Conservation (phyloP, 345 rosid genomes). For the Carallia pectinifolia region DNA sequence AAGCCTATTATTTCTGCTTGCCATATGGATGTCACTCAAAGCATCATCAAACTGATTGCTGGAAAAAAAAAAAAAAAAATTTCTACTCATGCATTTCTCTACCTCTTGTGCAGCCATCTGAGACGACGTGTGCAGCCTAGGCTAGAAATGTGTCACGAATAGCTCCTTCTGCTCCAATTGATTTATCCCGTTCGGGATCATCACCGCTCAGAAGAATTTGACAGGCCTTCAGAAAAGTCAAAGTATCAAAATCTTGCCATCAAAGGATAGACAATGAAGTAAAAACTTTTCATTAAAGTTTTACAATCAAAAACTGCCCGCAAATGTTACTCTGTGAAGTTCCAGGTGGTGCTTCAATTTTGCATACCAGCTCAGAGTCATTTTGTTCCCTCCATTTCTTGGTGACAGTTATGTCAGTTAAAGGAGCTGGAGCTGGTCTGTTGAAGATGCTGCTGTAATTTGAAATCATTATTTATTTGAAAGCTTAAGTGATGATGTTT, state of each 20-base stretch:
- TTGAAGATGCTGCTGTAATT: no score
- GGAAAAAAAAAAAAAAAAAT: no score
- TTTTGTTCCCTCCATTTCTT: no score
- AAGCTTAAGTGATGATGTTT: no score
- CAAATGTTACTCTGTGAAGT: neutral
- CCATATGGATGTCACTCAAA: no score
- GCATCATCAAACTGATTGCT: no score
- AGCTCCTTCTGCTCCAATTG: constrained; percentile 53
- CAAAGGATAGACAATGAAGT: neutral
- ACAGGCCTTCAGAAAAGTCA: constrained; percentile 55
- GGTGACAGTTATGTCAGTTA: no score
- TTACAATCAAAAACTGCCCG: neutral
- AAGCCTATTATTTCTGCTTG: no score
- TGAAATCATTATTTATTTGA: no score
- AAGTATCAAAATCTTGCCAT: neutral
- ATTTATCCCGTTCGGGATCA: constrained; percentile 44
- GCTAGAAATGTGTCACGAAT: constrained; percentile 53
- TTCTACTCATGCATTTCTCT: constrained; percentile 14
- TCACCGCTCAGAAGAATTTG: constrained; percentile 56
- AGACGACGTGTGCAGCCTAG: constrained; percentile 48
- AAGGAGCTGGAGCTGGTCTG: no score
- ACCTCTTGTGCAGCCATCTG: constrained; percentile 46
- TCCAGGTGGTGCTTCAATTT: no score
- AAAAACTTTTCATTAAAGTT: neutral
- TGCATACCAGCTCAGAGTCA: no score